These are phyloP conservation scores for Pseudocercospora pini-densiflorae DNA, from an alignment of 2,329 filamentous ascomycete species.

Conservation along the genomic window DNA sequence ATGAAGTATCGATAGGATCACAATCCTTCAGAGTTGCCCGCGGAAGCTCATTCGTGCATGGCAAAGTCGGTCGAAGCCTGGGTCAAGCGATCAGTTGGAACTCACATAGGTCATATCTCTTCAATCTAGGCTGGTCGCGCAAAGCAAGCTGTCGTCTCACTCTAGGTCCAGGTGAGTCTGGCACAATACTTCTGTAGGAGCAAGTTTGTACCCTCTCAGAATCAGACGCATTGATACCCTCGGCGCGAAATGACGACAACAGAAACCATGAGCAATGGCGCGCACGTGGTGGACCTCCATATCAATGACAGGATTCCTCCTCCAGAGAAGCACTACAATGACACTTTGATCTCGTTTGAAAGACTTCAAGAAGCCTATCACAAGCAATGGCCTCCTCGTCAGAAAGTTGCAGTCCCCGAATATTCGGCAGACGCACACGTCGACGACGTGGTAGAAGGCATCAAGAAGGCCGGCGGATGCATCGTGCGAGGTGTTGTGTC, in stretches of 20 bases:
- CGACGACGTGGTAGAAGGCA: constrained; percentile 6
- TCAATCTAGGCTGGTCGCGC: no score
- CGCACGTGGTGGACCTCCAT: neutral
- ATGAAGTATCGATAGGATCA: neutral
- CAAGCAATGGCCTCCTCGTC: constrained; percentile 5
- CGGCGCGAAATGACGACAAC: neutral
- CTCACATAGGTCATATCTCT: no score
- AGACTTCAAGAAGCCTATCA: constrained; percentile 5
- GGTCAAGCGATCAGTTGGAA: no score
- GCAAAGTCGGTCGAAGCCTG: no score
- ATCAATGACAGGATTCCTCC: neutral
- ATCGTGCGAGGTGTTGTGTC: constrained; percentile 7
- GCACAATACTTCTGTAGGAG: no score
- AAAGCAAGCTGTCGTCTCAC: no score
- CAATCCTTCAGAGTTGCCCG: neutral
- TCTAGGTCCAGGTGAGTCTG: no score
- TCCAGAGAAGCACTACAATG: neutral
- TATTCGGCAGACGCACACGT: neutral
- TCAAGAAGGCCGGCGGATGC: constrained; percentile 10
- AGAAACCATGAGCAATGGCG: neutral
- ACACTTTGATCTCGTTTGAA: constrained; percentile 5
- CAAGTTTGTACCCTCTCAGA: no score
- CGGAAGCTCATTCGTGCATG: neutral
- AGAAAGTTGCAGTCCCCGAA: neutral
- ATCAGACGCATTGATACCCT: neutral